Base-by-base conservation (phyloP, 176 grass and related monocot genomes). In the Secale cereale region DNA sequence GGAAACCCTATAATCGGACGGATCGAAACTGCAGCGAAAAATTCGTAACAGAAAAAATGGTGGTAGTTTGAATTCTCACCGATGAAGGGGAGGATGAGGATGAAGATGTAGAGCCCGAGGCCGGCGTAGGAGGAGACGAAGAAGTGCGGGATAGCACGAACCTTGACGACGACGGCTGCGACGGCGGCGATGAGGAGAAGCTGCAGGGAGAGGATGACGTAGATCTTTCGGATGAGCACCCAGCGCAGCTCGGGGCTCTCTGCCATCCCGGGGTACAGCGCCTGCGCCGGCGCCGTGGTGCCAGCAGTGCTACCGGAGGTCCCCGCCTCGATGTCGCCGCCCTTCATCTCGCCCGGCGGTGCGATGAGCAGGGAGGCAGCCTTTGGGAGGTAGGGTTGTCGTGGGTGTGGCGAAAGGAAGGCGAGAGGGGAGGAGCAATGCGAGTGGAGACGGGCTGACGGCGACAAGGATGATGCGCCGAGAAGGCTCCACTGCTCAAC, bases 141-240 rank as follows among this genome's bases (percentile, higher is more conserved):
- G 90, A 97, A 97, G 59, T 83, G 85, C 10, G 90, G 70, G 80
- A 97, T 92, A 33, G 92, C 87, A 13, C 33, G 81, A 83, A 97
- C 90, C 46, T 74, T 81, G 65, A 94, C 87, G 74, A 97, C 91
- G 64, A 94, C 83, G 13, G 89, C 85, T 10, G 91, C 85, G 64
- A 92, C 90, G 32, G 26, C 86, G 79, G 80, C 90, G 5, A 92
- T 94, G 74, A 97, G 79, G 54, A 67, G 33, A 6, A 97, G 74
- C 85, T 97, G 94, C 25, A 89, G 5, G n/a, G 92, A 77, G 59
- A 97, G 76, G 66, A 97, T 97, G 85, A 54, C 8, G 83, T 94
- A 97, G 70, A 94, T 90, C 88, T 97, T 97, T 30, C 92, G 83
- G 83, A 97, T 92, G 81, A 97, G 93, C 23, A 87, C 91, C 94